Base-by-base conservation (phyloP, 495 filamentous ascomycete genomes). In the Penicillium angulare region DNA sequence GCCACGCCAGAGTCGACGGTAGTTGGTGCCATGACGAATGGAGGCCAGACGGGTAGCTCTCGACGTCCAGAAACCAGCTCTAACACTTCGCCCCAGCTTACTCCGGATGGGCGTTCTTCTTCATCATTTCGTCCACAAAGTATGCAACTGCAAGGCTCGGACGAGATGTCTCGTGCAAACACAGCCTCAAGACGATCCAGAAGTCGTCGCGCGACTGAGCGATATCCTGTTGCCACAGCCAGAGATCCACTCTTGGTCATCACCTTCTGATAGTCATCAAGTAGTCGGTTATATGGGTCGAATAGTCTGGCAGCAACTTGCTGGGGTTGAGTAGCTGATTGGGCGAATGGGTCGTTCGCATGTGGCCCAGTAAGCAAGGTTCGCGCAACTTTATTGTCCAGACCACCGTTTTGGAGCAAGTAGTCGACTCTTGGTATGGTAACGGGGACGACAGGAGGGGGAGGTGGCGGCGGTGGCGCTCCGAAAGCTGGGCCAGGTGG, bases 71-170 rank as follows among this genome's bases (percentile, higher is more conserved):
- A 91, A 5, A 96, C 90, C 54, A 89, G 82, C 69, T 99, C 93
- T 20, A 99, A 75, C 6, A 97, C 89, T 56, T 97, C 95, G 1
- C 92, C 92, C 95, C 95, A 99, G 55, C 89, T 92, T n/a, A 97
- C 75, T 2, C 91, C 91, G 27, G 79, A 71, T 34, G 78, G 79
- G 2, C 75, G 74, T 40, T 85, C 71, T 16, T 73, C 71, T 12
- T 74, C 54, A 16, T 78, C 71, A 4, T 74, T 78, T 21, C 78
- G 78, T 33, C 87, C 77, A 59, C 92, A 97, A 76, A 96, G 86
- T 39, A 88, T 67, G 66, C 92, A 92, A 17, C 68, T 67, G 64
- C 92, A 97, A 3, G 80, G 84, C 50, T 96, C 85, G 0, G 84
- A 85, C 0, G 89, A 87, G 27, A 99, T 86, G 57, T 97, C 90